phyloP scores from a whole-genome alignment of 345 rosid genomes.

The Iberis pinnata region DNA sequence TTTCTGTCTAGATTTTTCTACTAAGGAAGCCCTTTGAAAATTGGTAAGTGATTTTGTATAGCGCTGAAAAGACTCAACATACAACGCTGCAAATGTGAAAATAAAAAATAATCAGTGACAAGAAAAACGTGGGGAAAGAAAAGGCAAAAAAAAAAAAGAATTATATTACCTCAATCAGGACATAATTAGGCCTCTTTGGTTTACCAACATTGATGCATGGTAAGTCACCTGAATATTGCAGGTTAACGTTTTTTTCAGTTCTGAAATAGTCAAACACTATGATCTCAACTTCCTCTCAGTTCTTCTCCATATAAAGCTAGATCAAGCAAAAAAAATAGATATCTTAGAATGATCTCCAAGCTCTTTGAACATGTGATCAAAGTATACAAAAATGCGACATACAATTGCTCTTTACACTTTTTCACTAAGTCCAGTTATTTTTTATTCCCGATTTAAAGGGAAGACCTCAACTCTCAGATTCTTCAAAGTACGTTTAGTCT shows the following conservation, averaged over 20 bases:
- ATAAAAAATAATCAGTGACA: background rate
- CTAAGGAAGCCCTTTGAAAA: conserved; percentile 60
- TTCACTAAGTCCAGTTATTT: conserved; percentile 58
- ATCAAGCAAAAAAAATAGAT: background rate
- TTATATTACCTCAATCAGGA: conserved; percentile 58
- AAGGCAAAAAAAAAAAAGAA: background rate
- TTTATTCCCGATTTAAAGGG: conserved; percentile 52
- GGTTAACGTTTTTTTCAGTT: conserved; percentile 22
- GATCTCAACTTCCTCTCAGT: conserved; percentile 46
- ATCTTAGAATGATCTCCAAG: background rate
- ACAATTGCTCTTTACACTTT: conserved; percentile 42
- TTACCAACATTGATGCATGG: conserved; percentile 86
- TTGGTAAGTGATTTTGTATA: conserved; percentile 51
- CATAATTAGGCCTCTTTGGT: conserved; percentile 64
- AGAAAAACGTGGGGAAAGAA: background rate
- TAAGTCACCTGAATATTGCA: conserved; percentile 51
- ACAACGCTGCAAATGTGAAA: conserved; percentile 45
- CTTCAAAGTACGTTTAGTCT: conserved; percentile 55
- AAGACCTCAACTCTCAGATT: conserved; percentile 47
- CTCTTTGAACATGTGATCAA: background rate
- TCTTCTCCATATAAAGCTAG: conserved; percentile 51
- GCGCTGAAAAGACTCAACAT: conserved; percentile 67
- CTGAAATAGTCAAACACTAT: conserved; percentile 64
- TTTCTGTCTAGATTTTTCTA: conserved; percentile 67
- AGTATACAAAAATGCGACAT: background rate